Conservation (phyloP, 2,329 filamentous ascomycete genomes). For the Talaromyces sp. region DNA sequence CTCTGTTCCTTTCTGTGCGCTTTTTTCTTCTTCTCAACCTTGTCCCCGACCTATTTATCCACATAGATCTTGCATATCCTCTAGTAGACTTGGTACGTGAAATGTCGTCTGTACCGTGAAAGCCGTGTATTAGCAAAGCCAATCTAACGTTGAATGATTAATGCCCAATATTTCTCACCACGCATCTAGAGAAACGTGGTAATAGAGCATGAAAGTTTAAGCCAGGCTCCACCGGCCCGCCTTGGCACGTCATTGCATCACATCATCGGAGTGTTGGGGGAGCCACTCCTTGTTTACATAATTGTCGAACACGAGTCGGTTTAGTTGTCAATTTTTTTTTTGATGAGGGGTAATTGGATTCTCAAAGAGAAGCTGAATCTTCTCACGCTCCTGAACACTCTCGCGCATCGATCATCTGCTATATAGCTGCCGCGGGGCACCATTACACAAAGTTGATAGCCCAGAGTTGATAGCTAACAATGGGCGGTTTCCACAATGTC, state of each 20-base stretch:
- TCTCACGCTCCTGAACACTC: neutral
- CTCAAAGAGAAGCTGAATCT: neutral
- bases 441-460: neutral
- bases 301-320: neutral
- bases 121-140: neutral
- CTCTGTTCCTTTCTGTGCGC: neutral
- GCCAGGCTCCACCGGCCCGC: neutral
- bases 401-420: neutral
- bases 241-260: neutral
- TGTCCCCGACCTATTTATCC: neutral
- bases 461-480: neutral
- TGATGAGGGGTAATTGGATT: neutral
- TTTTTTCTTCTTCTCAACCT: neutral
- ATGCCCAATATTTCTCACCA: neutral
- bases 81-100: neutral
- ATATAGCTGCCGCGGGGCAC: neutral
- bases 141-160: neutral
- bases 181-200: neutral
- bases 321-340: neutral
- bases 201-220: neutral
- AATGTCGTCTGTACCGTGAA: neutral
- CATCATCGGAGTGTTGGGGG: neutral
- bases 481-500: slow-evolving; percentile 9
- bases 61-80: neutral
- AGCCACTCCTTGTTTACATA: neutral